Conservation (phyloP, 495 filamentous ascomycete genomes). For the Astrothelium subdiscretum region DNA sequence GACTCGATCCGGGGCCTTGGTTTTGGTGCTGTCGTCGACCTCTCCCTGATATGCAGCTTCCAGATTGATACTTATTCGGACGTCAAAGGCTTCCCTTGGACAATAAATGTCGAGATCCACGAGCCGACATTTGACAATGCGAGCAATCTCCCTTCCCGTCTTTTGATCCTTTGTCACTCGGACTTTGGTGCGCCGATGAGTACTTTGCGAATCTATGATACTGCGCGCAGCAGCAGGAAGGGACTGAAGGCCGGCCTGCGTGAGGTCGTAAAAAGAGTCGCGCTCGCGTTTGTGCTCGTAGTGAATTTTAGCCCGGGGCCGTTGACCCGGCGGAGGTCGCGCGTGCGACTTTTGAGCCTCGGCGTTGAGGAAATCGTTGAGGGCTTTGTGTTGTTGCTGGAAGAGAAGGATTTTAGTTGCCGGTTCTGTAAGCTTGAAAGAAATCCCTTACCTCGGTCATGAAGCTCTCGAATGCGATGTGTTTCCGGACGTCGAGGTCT, state of each 20-base stretch:
- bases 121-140: conserved; percentile 82
- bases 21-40: conserved; percentile 17
- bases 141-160: conserved; percentile 58
- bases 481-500: conserved; percentile 34
- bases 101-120: conserved; percentile 71
- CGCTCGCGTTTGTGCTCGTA: conserved; percentile 72
- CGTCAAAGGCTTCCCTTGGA: conserved; percentile 63
- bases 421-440: not conserved
- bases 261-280: conserved; percentile 73
- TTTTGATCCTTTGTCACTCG: conserved; percentile 71
- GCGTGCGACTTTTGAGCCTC: conserved; percentile 38
- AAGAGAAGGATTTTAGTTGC: not conserved
- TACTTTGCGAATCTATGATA: conserved; percentile 35
- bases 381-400: conserved; percentile 61
- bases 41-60: conserved; percentile 56
- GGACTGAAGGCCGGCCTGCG: conserved; percentile 36
- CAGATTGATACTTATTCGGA: conserved; percentile 77
- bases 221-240: conserved; percentile 32
- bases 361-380: conserved; percentile 73
- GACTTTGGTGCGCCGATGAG: conserved; percentile 40
- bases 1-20: conserved; percentile 45
- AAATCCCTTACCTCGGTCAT: conserved; percentile 71
- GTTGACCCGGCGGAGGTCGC: conserved; percentile 10
- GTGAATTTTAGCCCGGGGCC: conserved; percentile 52
- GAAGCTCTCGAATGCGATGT: conserved; percentile 57